Evolutionary conservation across 805 yeast genomes (phyloP).

Genomic region (Starmerella scarabaei): DNA sequence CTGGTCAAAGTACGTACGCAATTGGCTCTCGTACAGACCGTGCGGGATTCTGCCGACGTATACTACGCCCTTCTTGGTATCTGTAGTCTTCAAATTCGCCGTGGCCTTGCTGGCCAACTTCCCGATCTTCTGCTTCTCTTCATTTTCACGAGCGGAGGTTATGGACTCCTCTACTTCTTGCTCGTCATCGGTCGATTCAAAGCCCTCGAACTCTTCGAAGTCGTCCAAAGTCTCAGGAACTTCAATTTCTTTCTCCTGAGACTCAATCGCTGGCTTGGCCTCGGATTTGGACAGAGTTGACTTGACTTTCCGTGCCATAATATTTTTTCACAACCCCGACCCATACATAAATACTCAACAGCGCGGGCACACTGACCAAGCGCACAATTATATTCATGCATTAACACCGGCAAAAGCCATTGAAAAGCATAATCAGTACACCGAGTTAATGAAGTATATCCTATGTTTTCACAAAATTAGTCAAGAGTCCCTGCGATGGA

Average conservation of each 20-base stretch:
- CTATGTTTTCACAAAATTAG: too few relatives aligned
- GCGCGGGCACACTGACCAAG: too few relatives aligned
- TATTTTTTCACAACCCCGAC: neutral
- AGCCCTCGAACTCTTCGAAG: slow-evolving; percentile 1
- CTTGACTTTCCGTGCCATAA: neutral
- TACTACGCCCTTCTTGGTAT: slow-evolving; percentile 43
- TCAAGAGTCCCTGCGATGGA: too few relatives aligned
- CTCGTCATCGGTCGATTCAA: slow-evolving; percentile 7
- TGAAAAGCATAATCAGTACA: too few relatives aligned
- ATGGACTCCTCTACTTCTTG: slow-evolving; percentile 2
- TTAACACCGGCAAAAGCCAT: too few relatives aligned
- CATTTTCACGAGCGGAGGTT: slow-evolving; percentile 1
- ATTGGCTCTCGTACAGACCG: slow-evolving; percentile 68
- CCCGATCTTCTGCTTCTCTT: slow-evolving; percentile 3
- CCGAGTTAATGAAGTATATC: too few relatives aligned
- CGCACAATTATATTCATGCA: too few relatives aligned
- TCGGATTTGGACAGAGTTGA: neutral
- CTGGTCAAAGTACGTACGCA: slow-evolving; percentile 71
- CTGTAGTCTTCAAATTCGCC: slow-evolving; percentile 2
- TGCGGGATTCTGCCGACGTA: slow-evolving; percentile 88
- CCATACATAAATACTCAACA: neutral
- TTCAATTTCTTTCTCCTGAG: too few relatives aligned
- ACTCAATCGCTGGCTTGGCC: neutral
- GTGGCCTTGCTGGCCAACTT: slow-evolving; percentile 9
- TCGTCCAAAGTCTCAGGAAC: neutral